phyloP scores from a whole-genome alignment of 1,284 basidiomycete genomes.

The Marasmius oreades region DNA sequence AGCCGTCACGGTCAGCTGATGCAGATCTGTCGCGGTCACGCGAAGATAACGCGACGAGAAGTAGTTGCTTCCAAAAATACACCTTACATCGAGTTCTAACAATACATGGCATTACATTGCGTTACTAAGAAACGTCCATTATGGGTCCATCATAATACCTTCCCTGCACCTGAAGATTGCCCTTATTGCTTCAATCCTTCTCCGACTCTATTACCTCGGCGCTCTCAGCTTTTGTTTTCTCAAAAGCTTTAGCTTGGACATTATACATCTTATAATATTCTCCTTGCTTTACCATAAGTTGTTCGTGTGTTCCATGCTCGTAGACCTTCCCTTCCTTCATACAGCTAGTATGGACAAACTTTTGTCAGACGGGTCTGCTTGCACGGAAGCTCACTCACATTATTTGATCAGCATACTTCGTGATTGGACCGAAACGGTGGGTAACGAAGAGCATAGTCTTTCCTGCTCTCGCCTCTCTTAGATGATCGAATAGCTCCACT shows the following conservation, averaged over 20 bases:
- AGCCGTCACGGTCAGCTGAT: too few relatives aligned
- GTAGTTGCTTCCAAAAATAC: too few relatives aligned
- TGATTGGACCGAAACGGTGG: conserved; percentile 66
- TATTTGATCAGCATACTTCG: conserved; percentile 59
- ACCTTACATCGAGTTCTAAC: too few relatives aligned
- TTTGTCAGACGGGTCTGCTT: background rate
- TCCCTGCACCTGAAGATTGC: too few relatives aligned
- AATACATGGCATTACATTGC: too few relatives aligned
- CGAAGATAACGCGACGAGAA: too few relatives aligned
- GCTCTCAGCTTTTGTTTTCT: background rate
- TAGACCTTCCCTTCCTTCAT: conserved; percentile 54
- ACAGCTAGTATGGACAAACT: conserved; percentile 36
- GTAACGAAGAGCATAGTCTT: conserved; percentile 71
- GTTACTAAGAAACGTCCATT: too few relatives aligned
- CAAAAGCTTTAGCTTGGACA: background rate
- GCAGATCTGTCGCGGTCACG: too few relatives aligned
- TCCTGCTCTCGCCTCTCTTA: conserved; percentile 45
- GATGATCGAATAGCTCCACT: conserved; percentile 45
- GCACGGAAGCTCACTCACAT: conserved; percentile 35
- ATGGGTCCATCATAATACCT: too few relatives aligned
- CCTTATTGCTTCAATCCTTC: too few relatives aligned
- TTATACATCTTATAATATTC: conserved; percentile 56
- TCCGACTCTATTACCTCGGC: too few relatives aligned
- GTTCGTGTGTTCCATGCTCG: conserved; percentile 51
- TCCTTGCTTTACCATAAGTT: conserved; percentile 41